phyloP scores from a whole-genome alignment of 2,329 filamentous ascomycete genomes.

The Phaeosphaeria sp. region DNA sequence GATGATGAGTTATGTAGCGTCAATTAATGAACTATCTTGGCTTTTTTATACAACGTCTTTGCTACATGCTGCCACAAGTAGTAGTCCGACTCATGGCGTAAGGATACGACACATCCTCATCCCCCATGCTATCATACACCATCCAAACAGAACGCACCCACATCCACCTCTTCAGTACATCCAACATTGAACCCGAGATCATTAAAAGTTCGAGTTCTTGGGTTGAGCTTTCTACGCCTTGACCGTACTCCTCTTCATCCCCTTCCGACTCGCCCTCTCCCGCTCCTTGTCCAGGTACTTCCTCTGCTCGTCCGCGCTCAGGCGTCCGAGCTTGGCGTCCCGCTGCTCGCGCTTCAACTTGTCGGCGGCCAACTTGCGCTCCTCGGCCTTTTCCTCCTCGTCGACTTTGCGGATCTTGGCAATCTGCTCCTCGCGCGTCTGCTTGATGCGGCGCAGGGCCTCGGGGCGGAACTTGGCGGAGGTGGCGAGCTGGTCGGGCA shows the following conservation, averaged over 20 bases:
- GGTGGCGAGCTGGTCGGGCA: constrained; percentile 82
- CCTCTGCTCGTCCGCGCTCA: constrained; percentile 65
- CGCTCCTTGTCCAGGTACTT: constrained; percentile 80
- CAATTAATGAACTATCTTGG: not conserved
- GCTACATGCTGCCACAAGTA: too few species aligned
- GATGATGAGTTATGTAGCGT: not conserved
- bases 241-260: constrained; percentile 68
- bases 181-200: not conserved
- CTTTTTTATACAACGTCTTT: too few species aligned
- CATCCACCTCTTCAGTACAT: not conserved
- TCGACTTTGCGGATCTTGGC: constrained; percentile 79
- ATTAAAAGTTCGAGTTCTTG: too few species aligned
- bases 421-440: constrained; percentile 80
- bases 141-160: not conserved
- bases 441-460: constrained; percentile 83
- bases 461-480: constrained; percentile 85
- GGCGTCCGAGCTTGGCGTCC: constrained; percentile 71
- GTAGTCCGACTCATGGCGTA: too few species aligned
- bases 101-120: too few species aligned
- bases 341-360: constrained; percentile 82
- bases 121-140: not conserved
- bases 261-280: constrained; percentile 78
- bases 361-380: constrained; percentile 61
- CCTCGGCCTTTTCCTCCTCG: constrained; percentile 74
- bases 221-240: constrained; percentile 49